Base-by-base conservation (phyloP, 2,329 filamentous ascomycete genomes). In the Tetracladium maxilliforme region DNA sequence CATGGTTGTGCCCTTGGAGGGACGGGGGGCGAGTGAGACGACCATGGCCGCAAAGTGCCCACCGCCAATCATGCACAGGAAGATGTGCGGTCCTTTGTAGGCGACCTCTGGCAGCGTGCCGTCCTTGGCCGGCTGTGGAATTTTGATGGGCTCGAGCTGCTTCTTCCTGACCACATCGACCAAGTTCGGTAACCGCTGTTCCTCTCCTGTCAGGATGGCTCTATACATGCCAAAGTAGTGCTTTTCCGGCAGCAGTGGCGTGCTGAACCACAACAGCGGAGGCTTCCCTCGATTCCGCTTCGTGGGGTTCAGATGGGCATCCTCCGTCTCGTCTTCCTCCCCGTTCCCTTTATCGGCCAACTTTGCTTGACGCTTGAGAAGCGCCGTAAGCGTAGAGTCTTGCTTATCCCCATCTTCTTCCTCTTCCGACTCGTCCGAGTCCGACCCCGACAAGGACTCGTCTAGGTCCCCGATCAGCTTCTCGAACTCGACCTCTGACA, bases 1-100 rank as follows among this genome's bases (percentile, higher is more conserved):
- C 44, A 92, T 68, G 2, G 77, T 62, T 0, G 79, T 78, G 10
- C 64, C 56, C 44, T 81, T 87, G 19, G 70, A 68, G 26, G 78
- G 59, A 33, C 84, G 80, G 0, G 90, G 86, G 1, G 82, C 72
- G 4, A 95, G 63, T 0, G 84, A 84, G 8, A 98, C 80, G 8
- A 95, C 63, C 86, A 95, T 95, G 25, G 81, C 90, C 1, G 90
- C 90, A 44, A 98, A 98, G 47, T 98, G 90, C 0, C 90, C 90
- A 31, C 90, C 90, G 14, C 90, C 90, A 25, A 98, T 92, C 90
- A 98, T 98, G 51, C 86, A 95, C 23, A 98, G 66, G 45, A 98
- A 95, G 24, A 93, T 72, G 45, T 95, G 86, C 3, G 84, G 82
- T 6, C 76, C 74, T 14, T 72, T 69, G 43, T 76, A 70, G 4